Conservation (phyloP, 1,284 basidiomycete species). For the Austropuccinia psidii region DNA sequence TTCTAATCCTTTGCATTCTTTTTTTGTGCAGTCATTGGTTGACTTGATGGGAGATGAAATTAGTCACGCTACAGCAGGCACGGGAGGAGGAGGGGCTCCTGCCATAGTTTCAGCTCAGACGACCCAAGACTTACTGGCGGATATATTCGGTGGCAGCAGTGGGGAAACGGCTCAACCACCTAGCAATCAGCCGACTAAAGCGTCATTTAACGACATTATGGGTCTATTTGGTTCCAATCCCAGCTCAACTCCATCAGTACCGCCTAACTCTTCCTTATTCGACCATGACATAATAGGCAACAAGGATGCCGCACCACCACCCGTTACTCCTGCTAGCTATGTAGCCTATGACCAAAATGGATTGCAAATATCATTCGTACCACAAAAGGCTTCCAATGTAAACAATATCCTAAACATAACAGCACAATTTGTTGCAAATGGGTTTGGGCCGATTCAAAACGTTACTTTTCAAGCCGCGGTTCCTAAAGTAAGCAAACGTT, state of each 20-base stretch:
- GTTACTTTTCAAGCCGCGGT: slow-evolving; percentile 97
- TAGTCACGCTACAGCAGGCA: slow-evolving; percentile 49
- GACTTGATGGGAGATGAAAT: slow-evolving; percentile 70
- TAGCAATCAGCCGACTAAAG: slow-evolving; percentile 51
- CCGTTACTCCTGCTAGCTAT: slow-evolving; percentile 55
- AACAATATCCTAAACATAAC: slow-evolving; percentile 83
- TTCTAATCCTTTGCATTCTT: neutral
- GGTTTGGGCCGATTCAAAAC: slow-evolving; percentile 54
- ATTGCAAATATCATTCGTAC: slow-evolving; percentile 79
- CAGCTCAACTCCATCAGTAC: slow-evolving; percentile 46
- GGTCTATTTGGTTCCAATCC: slow-evolving; percentile 66
- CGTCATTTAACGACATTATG: slow-evolving; percentile 79
- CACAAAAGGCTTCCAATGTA: slow-evolving; percentile 66
- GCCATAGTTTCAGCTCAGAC: slow-evolving; percentile 55
- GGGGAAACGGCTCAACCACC: slow-evolving; percentile 49
- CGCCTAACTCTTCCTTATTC: slow-evolving; percentile 38
- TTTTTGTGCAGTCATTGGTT: slow-evolving; percentile 51
- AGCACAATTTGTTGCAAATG: slow-evolving; percentile 71
- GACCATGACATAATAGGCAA: slow-evolving; percentile 25
- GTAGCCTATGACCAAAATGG: slow-evolving; percentile 86
- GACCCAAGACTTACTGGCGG: slow-evolving; percentile 81
- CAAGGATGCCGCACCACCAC: neutral
- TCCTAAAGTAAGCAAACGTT: slow-evolving; percentile 63
- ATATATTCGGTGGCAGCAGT: slow-evolving; percentile 71
- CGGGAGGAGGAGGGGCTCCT: slow-evolving; percentile 39